These are phyloP conservation scores for Laguncularia racemosa DNA, from an alignment of 345 rosid species.

Conservation along the genomic window DNA sequence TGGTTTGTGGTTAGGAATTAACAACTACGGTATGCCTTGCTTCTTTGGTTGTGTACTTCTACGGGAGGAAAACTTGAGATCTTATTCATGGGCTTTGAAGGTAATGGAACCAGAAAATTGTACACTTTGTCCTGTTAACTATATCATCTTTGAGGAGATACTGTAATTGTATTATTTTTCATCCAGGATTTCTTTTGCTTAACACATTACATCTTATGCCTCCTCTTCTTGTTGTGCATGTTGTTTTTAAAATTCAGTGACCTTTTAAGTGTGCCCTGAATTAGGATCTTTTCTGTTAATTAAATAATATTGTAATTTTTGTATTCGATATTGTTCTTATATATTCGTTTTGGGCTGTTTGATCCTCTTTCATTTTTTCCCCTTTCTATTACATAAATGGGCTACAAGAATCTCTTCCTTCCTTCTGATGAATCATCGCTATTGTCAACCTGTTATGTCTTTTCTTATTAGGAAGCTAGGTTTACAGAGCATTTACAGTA, in stretches of 20 bases:
- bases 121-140: conserved; percentile 2
- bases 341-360: neutral
- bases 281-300: no score
- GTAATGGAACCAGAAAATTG: conserved; percentile 29
- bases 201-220: no score
- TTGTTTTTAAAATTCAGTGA: no score
- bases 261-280: no score
- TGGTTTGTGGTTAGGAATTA: conserved; percentile 91
- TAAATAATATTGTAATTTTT: no score
- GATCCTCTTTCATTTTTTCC: neutral
- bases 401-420: neutral
- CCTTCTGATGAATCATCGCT: neutral
- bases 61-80: conserved; percentile 70
- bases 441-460: neutral
- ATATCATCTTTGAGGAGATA: no score
- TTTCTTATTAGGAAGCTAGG: neutral
- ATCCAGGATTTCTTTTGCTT: no score
- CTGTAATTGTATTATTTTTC: no score
- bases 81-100: conserved; percentile 93
- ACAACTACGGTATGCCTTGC: conserved; percentile 95
- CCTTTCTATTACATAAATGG: neutral
- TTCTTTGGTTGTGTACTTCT: conserved; percentile 91
- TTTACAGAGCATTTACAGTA: conserved; percentile 1
- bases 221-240: no score
- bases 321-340: no score